phyloP scores from a whole-genome alignment of 2,329 filamentous ascomycete genomes.

The Teratosphaeria viscida region DNA sequence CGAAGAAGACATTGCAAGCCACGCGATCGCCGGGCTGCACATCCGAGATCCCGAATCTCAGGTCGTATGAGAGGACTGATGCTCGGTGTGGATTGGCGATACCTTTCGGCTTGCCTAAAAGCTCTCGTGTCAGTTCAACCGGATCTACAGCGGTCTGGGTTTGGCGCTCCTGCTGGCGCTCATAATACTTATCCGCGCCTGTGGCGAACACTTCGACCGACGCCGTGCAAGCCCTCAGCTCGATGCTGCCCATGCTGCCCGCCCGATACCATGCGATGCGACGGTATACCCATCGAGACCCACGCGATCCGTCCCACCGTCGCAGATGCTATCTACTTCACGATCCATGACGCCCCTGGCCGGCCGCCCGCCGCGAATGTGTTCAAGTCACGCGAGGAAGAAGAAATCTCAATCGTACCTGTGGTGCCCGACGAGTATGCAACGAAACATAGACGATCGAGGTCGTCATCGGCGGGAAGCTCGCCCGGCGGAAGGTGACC shows the following conservation, averaged over 20 bases:
- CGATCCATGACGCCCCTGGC: not conserved
- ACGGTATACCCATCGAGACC: too few species aligned
- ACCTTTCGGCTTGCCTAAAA: constrained; percentile 54
- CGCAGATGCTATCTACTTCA: not conserved
- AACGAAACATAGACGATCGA: constrained; percentile 69
- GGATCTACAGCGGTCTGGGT: not conserved
- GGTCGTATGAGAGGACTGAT: constrained; percentile 61
- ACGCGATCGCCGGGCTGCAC: constrained; percentile 62
- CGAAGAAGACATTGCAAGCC: constrained; percentile 81
- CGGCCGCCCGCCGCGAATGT: not conserved
- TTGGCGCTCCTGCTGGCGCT: not conserved
- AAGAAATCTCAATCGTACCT: constrained; percentile 28
- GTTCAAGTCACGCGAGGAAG: not conserved
- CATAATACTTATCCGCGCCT: not conserved
- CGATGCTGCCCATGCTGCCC: not conserved
- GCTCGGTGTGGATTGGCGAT: constrained; percentile 66
- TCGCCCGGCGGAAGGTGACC: constrained; percentile 8
- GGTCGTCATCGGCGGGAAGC: constrained; percentile 51
- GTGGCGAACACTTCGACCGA: not conserved
- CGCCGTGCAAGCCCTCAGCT: not conserved
- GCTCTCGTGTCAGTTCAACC: not conserved
- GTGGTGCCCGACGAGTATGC: constrained; percentile 72
- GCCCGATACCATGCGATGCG: too few species aligned
- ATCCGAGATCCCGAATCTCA: constrained; percentile 61
- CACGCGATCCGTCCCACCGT: too few species aligned